phyloP scores from a whole-genome alignment of 2,329 filamentous ascomycete species.

The Fusarium compactum region DNA sequence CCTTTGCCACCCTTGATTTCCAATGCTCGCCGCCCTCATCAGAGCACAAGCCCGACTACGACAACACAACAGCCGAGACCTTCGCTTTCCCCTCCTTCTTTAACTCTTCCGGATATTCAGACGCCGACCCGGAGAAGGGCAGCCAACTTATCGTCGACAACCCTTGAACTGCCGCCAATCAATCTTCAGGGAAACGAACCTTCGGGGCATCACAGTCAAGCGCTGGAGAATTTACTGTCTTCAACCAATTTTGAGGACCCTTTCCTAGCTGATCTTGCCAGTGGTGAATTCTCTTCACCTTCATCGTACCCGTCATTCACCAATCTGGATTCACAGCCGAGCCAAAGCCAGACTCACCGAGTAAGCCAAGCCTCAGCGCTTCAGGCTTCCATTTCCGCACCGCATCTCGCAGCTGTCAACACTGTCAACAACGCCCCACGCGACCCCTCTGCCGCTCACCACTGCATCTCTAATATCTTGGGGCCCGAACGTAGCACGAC shows the following conservation, averaged over 20 bases:
- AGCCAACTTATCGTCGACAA: conserved; percentile 11
- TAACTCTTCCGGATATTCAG: conserved; percentile 1
- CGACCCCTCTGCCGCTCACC: conserved; percentile 34
- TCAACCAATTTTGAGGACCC: conserved; percentile 39
- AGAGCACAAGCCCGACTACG: conserved; percentile 24
- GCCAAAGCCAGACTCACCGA: conserved; percentile 16
- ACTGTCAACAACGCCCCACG: conserved; percentile 37
- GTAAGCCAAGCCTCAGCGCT: conserved; percentile 24
- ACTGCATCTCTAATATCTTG: conserved; percentile 32
- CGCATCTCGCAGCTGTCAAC: conserved; percentile 28
- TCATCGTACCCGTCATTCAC: conserved; percentile 52
- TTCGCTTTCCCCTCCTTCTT: conserved; percentile 14
- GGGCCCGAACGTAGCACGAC: conserved; percentile 40
- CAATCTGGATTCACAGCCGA: conserved; percentile 27
- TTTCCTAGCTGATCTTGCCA: conserved; percentile 45
- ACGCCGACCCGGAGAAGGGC: conserved; percentile 14
- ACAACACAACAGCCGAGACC: conserved; percentile 31
- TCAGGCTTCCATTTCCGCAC: conserved; percentile 37
- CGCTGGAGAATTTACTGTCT: conserved; percentile 14
- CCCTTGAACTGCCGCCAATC: conserved; percentile 16
- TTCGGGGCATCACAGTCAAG: conserved; percentile 1
- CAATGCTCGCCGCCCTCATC: conserved; percentile 14
- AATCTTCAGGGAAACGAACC: conserved; percentile 3
- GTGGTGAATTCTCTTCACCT: conserved; percentile 53
- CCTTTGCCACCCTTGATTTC: conserved; percentile 39